Base-by-base conservation (phyloP, 2,329 filamentous ascomycete genomes). In the Fusarium sp. region DNA sequence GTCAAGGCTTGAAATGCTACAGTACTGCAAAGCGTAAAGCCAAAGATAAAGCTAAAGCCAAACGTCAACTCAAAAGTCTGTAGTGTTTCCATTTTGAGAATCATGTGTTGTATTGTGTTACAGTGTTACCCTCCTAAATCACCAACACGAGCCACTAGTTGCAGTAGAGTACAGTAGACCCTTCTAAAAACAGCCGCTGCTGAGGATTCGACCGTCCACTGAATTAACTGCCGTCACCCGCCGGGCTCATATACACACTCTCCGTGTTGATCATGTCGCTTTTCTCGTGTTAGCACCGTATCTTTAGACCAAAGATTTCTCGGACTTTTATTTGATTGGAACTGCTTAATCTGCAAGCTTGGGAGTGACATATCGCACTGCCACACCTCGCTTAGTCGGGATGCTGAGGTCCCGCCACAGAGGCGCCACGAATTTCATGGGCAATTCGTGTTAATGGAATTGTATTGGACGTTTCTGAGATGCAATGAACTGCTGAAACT, bases 41-140 rank as follows among this genome's bases (percentile, higher is more conserved):
- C 18, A 37, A 59, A 62, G 22, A 24, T 3, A 44, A 44, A 44
- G 20, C 8, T 16, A 34, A 51, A 51, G 20, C 1, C 41, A 62
- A 51, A 44, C 20, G 57, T 41, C 59, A 64, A 64, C 61, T 45
- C 24, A 57, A 57, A 58, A 48, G 34, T 49, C 47, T 32, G 42
- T 49, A 55, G 56, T 53, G 42, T 58, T 70, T 70, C 67, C 67
- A 65, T 45, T 65, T 61, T 41, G 34, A 71, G 67, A 61, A 57
- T 24, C 40, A 51, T 34, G 45, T 57, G 32, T 41, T 41, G 22
- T 25, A 22, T 42, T 41, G 49, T 52, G 49, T 52, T 65, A 24
- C 52, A 29, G 49, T 52, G 49, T 52, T 65, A 24, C 52, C 27
- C 24, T 46, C 27, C 42, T 20, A 48, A 48, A 45, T 29, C 16